Percentiles rank a stretch among this genome's conserved stretches.
Evolutionary conservation across 202 grass and related monocot species (phyloP).

Genomic region (Zizania palustris): DNA sequence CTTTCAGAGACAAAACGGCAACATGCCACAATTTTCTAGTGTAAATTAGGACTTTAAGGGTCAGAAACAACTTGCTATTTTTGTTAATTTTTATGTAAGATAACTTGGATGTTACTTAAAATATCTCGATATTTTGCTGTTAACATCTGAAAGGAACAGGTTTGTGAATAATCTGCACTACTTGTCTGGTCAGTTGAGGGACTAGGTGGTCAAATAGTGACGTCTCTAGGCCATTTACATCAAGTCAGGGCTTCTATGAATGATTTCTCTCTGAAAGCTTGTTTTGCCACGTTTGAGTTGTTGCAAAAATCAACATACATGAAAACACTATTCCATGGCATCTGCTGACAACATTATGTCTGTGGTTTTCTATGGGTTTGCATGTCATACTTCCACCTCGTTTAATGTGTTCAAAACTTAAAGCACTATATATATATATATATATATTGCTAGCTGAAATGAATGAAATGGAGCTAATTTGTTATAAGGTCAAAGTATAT

Average conservation of each 20-base stretch:
- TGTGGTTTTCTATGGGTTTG: background rate
- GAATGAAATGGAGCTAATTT: background rate
- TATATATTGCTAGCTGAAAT: background rate
- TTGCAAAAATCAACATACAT: background rate
- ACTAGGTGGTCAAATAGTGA: conserved; percentile 9
- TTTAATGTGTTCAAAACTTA: conserved; percentile 1
- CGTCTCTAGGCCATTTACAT: conserved; percentile 2
- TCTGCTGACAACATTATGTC: background rate
- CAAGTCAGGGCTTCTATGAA: background rate
- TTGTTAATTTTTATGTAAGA: conserved; percentile 1
- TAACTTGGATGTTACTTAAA: background rate
- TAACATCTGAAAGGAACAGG: conserved; percentile 23
- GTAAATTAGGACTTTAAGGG: conserved; percentile 1
- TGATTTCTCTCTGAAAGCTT: background rate
- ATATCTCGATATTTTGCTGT: conserved; percentile 21
- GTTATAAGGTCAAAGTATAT: background rate
- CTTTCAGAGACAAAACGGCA: conserved; percentile 13
- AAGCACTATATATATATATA: background rate
- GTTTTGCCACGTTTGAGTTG: background rate
- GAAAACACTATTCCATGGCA: background rate
- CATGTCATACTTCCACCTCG: conserved; percentile 1
- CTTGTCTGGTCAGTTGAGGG: background rate
- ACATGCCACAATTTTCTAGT: background rate
- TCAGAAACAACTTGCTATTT: background rate
- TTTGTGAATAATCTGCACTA: background rate